Percentiles rank a stretch among this genome's conserved stretches.
Evolutionary conservation across 257 asterid genomes (phyloP).

Genomic region (Nemophila menziesii): DNA sequence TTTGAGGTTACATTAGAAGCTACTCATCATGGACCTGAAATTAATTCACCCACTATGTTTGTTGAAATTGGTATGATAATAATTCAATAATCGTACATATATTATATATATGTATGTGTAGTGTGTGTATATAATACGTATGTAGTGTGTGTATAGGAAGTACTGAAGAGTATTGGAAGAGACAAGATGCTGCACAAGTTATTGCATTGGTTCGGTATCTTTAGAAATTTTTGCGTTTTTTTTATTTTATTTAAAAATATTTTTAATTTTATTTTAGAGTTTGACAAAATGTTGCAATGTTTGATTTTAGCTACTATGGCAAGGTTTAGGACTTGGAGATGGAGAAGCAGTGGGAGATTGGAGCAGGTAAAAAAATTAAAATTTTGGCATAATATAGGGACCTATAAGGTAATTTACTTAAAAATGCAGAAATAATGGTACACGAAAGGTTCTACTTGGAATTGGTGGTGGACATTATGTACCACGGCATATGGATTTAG

Average conservation of each 20-base stretch:
- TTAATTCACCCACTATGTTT: conserved; percentile 29
- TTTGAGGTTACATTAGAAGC: conserved; percentile 32
- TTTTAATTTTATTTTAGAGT: background rate
- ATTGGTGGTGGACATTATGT: conserved; percentile 34
- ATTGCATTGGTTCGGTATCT: conserved; percentile 30
- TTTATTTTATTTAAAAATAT: too few species aligned
- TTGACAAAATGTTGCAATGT: conserved; percentile 1
- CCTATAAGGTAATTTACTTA: background rate
- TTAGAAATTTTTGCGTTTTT: too few species aligned
- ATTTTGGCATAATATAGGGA: too few species aligned
- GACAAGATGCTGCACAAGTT: conserved; percentile 36
- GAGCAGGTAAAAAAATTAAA: conserved; percentile 26
- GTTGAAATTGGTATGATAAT: conserved; percentile 24
- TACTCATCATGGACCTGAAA: conserved; percentile 31
- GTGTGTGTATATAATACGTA: background rate
- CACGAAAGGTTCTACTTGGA: conserved; percentile 23
- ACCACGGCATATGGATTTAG: conserved; percentile 30
- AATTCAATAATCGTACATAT: background rate
- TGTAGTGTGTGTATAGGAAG: conserved; percentile 16
- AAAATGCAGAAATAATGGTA: conserved; percentile 7
- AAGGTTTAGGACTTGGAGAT: conserved; percentile 31
- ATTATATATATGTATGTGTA: too few species aligned
- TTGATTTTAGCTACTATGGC: conserved; percentile 25
- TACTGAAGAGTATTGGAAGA: conserved; percentile 33
- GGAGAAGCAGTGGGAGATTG: conserved; percentile 24